Evolutionary conservation across 805 yeast species (phyloP).

Genomic region (Candida tammaniensis): DNA sequence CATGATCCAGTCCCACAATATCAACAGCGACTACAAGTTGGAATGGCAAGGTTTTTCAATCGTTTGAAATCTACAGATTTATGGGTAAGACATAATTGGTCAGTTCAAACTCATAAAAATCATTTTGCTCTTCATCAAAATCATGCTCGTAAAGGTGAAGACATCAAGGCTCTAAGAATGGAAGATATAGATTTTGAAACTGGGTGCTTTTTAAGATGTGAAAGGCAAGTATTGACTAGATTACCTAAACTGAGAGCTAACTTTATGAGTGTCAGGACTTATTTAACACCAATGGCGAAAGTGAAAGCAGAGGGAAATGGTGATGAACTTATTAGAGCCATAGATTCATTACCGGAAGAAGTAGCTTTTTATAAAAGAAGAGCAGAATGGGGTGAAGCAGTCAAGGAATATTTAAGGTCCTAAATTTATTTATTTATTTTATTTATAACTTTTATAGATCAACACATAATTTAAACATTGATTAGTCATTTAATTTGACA

Average conservation of each 20-base stretch:
- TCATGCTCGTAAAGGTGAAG: conserved; percentile 33
- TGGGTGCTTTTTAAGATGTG: conserved; percentile 32
- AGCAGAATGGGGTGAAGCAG: conserved; percentile 38
- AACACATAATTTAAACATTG: conserved; percentile 3
- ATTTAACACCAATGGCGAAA: conserved; percentile 27
- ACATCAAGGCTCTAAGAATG: conserved; percentile 16
- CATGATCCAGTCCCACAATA: conserved; percentile 77
- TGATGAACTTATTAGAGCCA: conserved; percentile 27
- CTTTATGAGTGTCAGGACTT: conserved; percentile 37
- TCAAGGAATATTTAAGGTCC: conserved; percentile 25
- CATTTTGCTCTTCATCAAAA: conserved; percentile 27
- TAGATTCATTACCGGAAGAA: conserved; percentile 37
- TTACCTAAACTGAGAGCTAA: conserved; percentile 34
- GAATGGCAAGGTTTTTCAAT: conserved; percentile 68
- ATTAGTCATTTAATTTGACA: conserved; percentile 42
- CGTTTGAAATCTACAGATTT: conserved; percentile 51
- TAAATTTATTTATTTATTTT: conserved; percentile 4
- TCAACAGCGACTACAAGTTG: conserved; percentile 47
- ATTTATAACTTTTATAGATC: background rate
- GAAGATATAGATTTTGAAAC: conserved; percentile 35
- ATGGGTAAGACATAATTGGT: conserved; percentile 69
- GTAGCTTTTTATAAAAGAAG: conserved; percentile 36
- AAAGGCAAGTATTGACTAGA: conserved; percentile 35
- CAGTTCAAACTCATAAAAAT: conserved; percentile 57
- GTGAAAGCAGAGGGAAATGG: conserved; percentile 33